Percentiles rank a stretch among this genome's conserved stretches.
Conservation (phyloP, 129 eudicot genomes). For the Chrysanthemum seticuspe region DNA sequence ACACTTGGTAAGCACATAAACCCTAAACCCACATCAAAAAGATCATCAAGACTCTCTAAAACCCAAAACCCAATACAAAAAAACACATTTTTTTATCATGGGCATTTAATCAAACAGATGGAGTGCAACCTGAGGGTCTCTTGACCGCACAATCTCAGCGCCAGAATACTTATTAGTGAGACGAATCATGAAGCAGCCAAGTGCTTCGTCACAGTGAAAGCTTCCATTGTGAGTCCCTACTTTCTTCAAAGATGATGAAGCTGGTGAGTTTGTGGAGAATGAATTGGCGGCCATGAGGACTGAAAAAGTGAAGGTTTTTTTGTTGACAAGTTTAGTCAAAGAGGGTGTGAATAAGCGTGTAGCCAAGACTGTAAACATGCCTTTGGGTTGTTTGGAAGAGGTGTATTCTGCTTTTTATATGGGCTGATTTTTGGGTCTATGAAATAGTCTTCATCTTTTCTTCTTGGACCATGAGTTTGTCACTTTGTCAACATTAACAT, state of each 20-base stretch:
- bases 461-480: no score
- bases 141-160: conserved; percentile 64
- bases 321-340: not conserved
- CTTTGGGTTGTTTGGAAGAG: not conserved
- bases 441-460: no score
- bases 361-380: conserved; percentile 32
- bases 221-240: conserved; percentile 86
- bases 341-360: conserved; percentile 22
- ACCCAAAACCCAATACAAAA: no score
- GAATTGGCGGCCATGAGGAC: conserved; percentile 32
- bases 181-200: conserved; percentile 88
- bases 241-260: conserved; percentile 34
- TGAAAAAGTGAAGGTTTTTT: conserved; percentile 21
- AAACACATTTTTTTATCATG: no score
- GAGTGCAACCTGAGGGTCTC: conserved; percentile 68
- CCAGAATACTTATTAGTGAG: conserved; percentile 62
- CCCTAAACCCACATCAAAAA: no score
- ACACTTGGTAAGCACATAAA: no score
- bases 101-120: conserved; percentile 27
- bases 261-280: conserved; percentile 28
- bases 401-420: no score
- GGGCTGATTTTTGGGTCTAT: no score
- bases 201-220: conserved; percentile 92
- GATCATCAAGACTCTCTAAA: no score
- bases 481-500: no score